phyloP scores from a whole-genome alignment of 306 rosid genomes.

The Urtica urens region DNA sequence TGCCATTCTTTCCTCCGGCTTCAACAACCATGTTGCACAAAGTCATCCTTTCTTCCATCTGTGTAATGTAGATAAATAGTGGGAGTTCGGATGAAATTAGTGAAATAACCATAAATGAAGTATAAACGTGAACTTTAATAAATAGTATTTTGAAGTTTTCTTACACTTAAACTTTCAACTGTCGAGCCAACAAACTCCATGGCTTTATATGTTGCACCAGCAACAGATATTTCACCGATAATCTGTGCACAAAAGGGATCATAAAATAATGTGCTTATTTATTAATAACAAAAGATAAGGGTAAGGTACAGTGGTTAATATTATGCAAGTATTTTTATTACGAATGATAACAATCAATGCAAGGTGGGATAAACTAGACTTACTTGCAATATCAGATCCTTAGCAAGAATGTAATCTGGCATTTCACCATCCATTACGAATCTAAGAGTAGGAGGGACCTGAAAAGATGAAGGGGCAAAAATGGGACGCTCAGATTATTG shows the following conservation, averaged over 20 bases:
- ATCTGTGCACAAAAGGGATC: slow-evolving; percentile 35
- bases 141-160: slow-evolving; percentile 6
- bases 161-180: slow-evolving; percentile 71
- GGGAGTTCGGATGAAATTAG: not conserved
- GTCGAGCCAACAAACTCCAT: slow-evolving; percentile 95
- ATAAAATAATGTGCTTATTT: no score
- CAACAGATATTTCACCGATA: slow-evolving; percentile 79
- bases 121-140: not conserved
- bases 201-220: slow-evolving; percentile 90
- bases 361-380: slow-evolving; percentile 10
- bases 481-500: no score
- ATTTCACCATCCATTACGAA: slow-evolving; percentile 88
- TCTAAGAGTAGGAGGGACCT: slow-evolving; percentile 91
- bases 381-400: slow-evolving; percentile 90
- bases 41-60: slow-evolving; percentile 98
- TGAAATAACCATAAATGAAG: slow-evolving; percentile 1
- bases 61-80: slow-evolving; percentile 2
- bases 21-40: slow-evolving; percentile 91
- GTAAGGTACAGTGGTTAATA: not conserved
- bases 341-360: not conserved
- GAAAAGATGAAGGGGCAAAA: slow-evolving; percentile 6
- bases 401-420: slow-evolving; percentile 88
- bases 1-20: slow-evolving; percentile 93
- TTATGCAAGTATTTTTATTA: not conserved
- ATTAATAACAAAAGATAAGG: no score